Evolutionary conservation across 495 filamentous ascomycete species (phyloP).

Genomic region (Tetracladium setigerum): DNA sequence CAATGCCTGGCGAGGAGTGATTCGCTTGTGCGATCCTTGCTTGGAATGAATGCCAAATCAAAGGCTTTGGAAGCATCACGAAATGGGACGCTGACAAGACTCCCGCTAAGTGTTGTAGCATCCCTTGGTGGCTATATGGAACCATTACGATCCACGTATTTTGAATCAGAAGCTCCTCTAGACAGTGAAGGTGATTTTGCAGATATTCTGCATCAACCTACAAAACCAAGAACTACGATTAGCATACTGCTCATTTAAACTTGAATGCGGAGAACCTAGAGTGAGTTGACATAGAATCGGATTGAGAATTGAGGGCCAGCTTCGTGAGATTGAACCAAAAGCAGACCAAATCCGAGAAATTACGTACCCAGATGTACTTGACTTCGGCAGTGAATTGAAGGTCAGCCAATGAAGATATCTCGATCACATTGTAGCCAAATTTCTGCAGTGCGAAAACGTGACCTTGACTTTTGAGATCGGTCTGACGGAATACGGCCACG

Average conservation of each 20-base stretch:
- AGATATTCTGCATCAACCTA: constrained; percentile 9
- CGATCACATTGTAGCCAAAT: constrained; percentile 17
- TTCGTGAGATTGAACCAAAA: too few species aligned
- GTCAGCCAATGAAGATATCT: neutral
- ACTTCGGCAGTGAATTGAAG: constrained; percentile 1
- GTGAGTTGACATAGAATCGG: too few species aligned
- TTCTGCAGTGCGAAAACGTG: constrained; percentile 1
- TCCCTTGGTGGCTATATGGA: constrained; percentile 17
- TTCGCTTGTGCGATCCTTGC: constrained; percentile 14
- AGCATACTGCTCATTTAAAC: too few species aligned
- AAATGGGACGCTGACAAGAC: constrained; percentile 11
- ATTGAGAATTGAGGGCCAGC: too few species aligned
- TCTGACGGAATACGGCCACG: too few species aligned
- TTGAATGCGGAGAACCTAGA: too few species aligned
- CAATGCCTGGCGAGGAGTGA: neutral
- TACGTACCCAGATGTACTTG: constrained; percentile 20
- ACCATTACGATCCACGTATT: constrained; percentile 17
- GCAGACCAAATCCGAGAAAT: too few species aligned
- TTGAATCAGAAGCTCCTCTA: constrained; percentile 8
- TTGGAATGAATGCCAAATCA: constrained; percentile 23
- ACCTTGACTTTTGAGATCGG: too few species aligned
- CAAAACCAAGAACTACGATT: neutral
- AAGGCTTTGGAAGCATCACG: constrained; percentile 16
- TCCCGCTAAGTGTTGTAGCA: constrained; percentile 10
- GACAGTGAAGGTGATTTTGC: neutral